phyloP scores from a whole-genome alignment of 2,329 filamentous ascomycete genomes.

The Aspergillus terreus region DNA sequence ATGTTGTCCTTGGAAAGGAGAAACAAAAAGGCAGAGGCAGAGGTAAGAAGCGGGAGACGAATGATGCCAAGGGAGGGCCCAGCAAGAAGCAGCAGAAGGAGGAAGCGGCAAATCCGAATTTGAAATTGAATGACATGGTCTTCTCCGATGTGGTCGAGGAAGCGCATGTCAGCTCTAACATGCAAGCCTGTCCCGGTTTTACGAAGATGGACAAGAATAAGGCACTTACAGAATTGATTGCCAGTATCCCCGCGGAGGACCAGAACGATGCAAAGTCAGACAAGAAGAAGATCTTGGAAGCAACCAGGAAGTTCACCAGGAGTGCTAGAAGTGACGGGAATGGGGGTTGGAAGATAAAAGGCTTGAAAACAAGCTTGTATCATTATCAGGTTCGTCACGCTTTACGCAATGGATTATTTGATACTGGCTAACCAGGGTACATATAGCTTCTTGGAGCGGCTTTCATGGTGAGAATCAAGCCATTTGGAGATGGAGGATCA shows the following conservation, averaged over 20 bases:
- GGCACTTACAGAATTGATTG: conserved; percentile 32
- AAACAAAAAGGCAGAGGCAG: background rate
- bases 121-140: conserved; percentile 20
- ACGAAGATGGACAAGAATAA: conserved; percentile 19
- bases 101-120: background rate
- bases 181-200: conserved; percentile 20
- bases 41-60: background rate
- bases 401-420: no score
- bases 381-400: conserved; percentile 27
- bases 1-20: conserved; percentile 2
- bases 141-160: conserved; percentile 19
- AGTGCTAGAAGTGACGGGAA: conserved; percentile 24
- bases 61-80: background rate
- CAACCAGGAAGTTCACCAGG: conserved; percentile 26
- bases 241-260: conserved; percentile 26
- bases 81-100: conserved; percentile 6
- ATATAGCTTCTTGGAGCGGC: conserved; percentile 26
- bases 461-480: conserved; percentile 29
- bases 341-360: conserved; percentile 29
- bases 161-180: conserved; percentile 22
- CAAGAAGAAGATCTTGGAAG: conserved; percentile 20
- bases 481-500: background rate
- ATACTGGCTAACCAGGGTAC: background rate
- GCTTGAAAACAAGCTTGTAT: conserved; percentile 31
- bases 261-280: conserved; percentile 21